Base-by-base conservation (phyloP, 805 yeast genomes). In the Lachancea nothofagi region DNA sequence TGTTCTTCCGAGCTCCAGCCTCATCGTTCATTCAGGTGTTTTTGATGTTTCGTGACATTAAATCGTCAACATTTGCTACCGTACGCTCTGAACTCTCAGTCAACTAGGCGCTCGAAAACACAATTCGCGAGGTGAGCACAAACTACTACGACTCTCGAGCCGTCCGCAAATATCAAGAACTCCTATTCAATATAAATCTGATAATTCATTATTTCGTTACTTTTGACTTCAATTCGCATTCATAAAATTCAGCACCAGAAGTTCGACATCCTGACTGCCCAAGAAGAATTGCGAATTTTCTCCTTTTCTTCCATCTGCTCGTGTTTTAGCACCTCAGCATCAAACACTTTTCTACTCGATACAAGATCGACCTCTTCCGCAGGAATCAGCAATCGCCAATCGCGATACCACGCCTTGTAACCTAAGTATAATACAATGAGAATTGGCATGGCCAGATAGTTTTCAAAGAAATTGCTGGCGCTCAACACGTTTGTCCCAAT, bases 361-460 rank as follows among this genome's bases (percentile, higher is more conserved):
- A 50, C 49, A 14, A 62, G 38, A 46, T 62, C 65, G 19, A 62
- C 51, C 29, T 61, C 53, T 22, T 55, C 47, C 7, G 62, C 51
- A 22, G 58, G 57, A 28, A 61, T 59, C 23, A 50, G 50, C 20
- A 60, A 25, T 21, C 48, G 57, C 70, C 72, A 71, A 45, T 71
- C 70, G 45, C 60, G 70, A 42, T 64, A 65, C 69, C 71, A 72
- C 21, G 65, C 25, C 50, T 71, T 73, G 58, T 71, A 76, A 17
- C 66, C 70, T 3, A 66, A 13, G 54, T 68, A 74, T 30, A 67
- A 63, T 3, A 53, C 59, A 7, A 73, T 42, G 39, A 72, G 61
- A 22, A 74, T 69, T 8, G 73, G 70, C 44, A 68, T 67, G 25
- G 77, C 75, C 40, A 75, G 53, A 48, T 69, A 71, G 29, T 66